Conservation (phyloP, 176 grass and related monocot species). For the Oryza brachyantha region DNA sequence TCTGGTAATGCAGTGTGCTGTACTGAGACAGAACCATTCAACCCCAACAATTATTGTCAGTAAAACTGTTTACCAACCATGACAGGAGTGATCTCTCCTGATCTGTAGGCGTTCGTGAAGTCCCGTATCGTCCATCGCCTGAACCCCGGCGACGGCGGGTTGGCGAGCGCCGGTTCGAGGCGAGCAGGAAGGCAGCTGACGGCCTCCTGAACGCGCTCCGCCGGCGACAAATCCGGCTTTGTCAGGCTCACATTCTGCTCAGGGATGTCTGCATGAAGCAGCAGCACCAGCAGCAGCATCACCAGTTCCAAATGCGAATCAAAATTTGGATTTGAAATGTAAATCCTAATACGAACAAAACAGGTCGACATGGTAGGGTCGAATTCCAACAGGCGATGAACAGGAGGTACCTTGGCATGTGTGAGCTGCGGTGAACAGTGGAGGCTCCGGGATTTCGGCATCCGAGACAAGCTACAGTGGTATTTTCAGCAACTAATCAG, state of each 20-base stretch:
- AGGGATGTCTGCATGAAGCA: conserved; percentile 33
- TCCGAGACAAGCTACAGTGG: conserved; percentile 63
- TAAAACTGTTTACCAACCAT: conserved; percentile 33
- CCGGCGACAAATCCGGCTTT: conserved; percentile 43
- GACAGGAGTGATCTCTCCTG: conserved; percentile 60
- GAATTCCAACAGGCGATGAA: not conserved
- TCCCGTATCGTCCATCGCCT: conserved; percentile 62
- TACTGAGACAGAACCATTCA: not conserved
- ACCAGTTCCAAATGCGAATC: not conserved
- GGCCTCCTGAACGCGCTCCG: conserved; percentile 49
- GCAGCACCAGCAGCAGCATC: not conserved
- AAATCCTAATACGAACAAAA: not conserved
- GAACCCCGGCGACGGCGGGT: conserved; percentile 5
- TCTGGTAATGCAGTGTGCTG: not conserved
- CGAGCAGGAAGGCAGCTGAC: conserved; percentile 45
- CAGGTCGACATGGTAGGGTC: not conserved
- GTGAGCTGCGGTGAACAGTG: conserved; percentile 68
- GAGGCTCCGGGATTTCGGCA: conserved; percentile 69
- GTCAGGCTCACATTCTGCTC: conserved; percentile 57
- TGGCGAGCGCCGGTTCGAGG: conserved; percentile 11
- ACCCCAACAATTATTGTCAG: not conserved
- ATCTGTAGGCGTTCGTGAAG: conserved; percentile 54
- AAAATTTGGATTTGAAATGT: not conserved
- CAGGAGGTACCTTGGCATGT: conserved; percentile 33
- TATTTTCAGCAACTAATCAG: not conserved